Evolutionary conservation across 495 filamentous ascomycete species (phyloP), one percentile per base, ranked within the genome.

Genomic region (Diplogelasinospora grovesii): DNA sequence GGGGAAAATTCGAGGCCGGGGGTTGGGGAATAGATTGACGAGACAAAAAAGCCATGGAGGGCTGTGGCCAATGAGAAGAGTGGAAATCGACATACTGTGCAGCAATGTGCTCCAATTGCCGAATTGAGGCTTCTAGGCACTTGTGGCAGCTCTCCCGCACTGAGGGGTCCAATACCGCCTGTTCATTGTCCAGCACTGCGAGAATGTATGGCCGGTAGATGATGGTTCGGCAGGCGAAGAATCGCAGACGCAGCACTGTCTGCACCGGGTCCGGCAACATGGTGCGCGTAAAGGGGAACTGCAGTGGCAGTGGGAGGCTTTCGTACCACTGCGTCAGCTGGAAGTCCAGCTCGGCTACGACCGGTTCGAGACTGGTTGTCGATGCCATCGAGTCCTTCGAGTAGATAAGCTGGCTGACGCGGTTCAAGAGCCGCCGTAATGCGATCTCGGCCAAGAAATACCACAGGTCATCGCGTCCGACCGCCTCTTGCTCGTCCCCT

Each of bases 241-340:
- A 90, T 25, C 85, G 78, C 48, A 89, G 64, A 30, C 85, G 67
- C 19, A 89, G 60, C 32, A 89, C 85, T 15, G 84, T 89, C 60
- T 90, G 85, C 23, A 87, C 76, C 14, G 83, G 76, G 55, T 87
- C 81, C 43, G 76, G 68, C 19, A 85, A 66, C 44, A 81, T 74
- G 2, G 73, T 57, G 31, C 75, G 67, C 28, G 72, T 76, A 49
- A 83, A 81, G 20, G 84, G 85, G 57, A 88, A 89, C 49, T 84
- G 82, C 36, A 90, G 69, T 7, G 84, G 71, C 35, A 75, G 54
- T 8, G 85, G 85, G 23, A 88, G 69, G 51, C 74, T 81, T 48
- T 86, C 82, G 59, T 90, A 88, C 85, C 84, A 90, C 52, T 89
- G 85, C 21, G 79, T 82, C 26, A 89, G 70, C 57, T 88, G 85